Evolutionary conservation across 345 rosid species (phyloP), one percentile per base, ranked within the genome.

Genomic region (Litchi chinensis): DNA sequence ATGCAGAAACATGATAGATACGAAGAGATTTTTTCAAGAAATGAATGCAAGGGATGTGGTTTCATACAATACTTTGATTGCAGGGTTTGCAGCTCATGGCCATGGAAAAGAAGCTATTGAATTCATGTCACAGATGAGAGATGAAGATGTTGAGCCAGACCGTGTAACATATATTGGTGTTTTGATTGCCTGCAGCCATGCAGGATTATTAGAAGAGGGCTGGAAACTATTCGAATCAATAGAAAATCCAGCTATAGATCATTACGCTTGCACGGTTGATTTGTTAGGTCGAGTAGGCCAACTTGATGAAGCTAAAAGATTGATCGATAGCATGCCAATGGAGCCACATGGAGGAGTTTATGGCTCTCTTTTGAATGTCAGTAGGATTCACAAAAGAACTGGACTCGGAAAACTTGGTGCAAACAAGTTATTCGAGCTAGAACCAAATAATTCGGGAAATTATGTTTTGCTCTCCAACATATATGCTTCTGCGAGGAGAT

Each of bases 11-110:
- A 63, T 85, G 79, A 63, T 22, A 69, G 85, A 82, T 66, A 86
- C 87, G 19, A 75, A 71, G 69, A 77, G 79, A 56, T 76, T 85
- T 24, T 86, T 88, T 66, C 77, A 71, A 2, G 77, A 77, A 73
- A 84, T 84, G 82, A 69, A 74, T 44, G 57, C 57, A 43, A 79
- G 83, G 64, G 88, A 86, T 71, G 52, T 77, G 70, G 78, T 88
- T 68, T 84, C 87, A 1, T 86, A 81, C 74, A 82, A 84, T 65
- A 77, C 88, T 24, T 52, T 88, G 82, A 76, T 88, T 68, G 69
- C 88, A 43, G 88, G 85, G 37, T 84, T 84, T 73, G 87, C 89
- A 70, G 85, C 83, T 82, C 77, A 81, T 65, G 92, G 90, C 37
- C 76, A 66, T 10, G 89, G 84, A 10, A 37, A 18, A 22, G 84